A percentile compares a stretch with the other conserved stretches of the same genome.
phyloP scores from a whole-genome alignment of 2,329 filamentous ascomycete genomes.

The Chrysosporium keratinophilum region DNA sequence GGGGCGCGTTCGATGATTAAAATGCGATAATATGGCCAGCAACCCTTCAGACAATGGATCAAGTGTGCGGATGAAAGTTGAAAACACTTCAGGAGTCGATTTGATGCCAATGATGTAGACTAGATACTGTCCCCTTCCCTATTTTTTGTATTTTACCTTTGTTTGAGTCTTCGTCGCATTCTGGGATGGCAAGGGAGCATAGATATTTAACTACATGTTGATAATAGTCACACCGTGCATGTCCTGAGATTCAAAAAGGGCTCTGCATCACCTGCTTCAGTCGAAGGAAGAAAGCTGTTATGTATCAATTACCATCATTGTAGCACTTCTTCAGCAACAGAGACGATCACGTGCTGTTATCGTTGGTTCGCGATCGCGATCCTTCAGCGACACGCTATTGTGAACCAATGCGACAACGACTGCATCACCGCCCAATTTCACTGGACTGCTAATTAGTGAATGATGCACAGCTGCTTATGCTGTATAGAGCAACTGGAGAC shows the following conservation, averaged over 20 bases:
- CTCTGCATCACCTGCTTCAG: background rate
- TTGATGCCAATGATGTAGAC: constrained; percentile 2
- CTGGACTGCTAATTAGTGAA: background rate
- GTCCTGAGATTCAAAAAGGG: background rate
- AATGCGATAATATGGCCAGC: background rate
- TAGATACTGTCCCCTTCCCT: constrained; percentile 6
- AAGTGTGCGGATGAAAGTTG: background rate
- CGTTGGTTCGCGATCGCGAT: background rate
- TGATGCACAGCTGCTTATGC: background rate
- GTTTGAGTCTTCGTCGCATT: background rate
- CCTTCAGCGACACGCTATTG: background rate
- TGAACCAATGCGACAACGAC: background rate
- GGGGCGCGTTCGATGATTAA: background rate
- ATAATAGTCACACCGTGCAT: background rate
- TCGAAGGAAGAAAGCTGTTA: background rate
- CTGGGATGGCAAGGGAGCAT: background rate
- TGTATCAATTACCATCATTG: background rate
- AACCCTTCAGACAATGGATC: background rate
- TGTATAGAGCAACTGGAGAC: background rate
- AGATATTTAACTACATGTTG: background rate
- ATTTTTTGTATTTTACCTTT: constrained; percentile 1
- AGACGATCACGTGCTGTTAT: no score
- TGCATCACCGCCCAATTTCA: background rate
- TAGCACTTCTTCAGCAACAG: background rate
- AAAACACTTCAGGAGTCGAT: background rate